Base-by-base conservation (phyloP, 805 yeast species). In the Wickerhamiella lipophila region DNA sequence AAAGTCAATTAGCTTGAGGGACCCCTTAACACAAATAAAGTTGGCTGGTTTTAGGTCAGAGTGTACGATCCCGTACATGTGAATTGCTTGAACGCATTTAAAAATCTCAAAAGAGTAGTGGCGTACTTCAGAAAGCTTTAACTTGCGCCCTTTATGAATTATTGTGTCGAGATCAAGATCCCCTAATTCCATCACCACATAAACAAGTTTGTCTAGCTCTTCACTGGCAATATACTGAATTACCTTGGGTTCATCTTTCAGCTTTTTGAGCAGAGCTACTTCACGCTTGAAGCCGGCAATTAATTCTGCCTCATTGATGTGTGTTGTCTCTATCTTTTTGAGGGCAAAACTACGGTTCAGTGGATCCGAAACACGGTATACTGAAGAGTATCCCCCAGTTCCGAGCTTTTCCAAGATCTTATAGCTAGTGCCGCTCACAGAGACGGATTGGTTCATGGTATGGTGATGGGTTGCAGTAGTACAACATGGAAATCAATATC, bases 11-110 rank as follows among this genome's bases (percentile, higher is more conserved):
- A 89, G 77, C 60, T 89, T 89, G 56, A 89, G 68, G 43, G 77
- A 71, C 0, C 97, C 97, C 58, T 77, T 77, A 5, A 89, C 96
- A 30, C 87, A 67, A 32, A 92, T 64, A 38, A 92, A 83, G 62
- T 92, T 92, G 61, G 89, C 97, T 1, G 98, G 98, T 65, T 92
- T 92, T 56, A 92, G 71, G 63, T 92, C 98, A 0, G 97, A 87
- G 64, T 92, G 98, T 43, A 92, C 84, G 48, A 92, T 73, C 50
- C 81, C 82, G 62, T 87, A 72, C 60, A 82, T 94, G 63, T 92
- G 43, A 25, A 40, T 40, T 6, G 43, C 43, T 6, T 40, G 27
- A 23, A 40, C 43, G 21, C 43, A 40, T 25, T 23, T 22, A 30
- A 40, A 40, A 5, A 40, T 29, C 13, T 29, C 32, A 39, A 12